Conservation (phyloP, 108 stramenopile genomes). For the Cafeteria roenbergensis region DNA sequence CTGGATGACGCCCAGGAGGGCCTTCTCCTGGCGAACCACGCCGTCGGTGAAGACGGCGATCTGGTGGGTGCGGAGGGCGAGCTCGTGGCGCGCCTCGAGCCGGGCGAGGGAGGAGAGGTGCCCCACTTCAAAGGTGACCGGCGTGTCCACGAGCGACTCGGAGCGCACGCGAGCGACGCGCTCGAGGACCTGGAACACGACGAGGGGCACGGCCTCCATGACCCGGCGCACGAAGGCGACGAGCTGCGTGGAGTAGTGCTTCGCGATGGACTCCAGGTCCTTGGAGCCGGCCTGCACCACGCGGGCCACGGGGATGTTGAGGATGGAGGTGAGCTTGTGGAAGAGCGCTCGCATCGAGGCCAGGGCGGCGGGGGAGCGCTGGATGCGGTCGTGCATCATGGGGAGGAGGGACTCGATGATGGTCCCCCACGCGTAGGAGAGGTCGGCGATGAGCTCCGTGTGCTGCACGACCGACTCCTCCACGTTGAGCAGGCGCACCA, state of each 20-base stretch:
- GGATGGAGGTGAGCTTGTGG: constrained; percentile 46
- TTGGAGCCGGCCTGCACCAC: constrained; percentile 40
- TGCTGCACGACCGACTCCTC: constrained; percentile 28
- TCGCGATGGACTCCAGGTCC: constrained; percentile 35
- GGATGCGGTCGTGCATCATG: constrained; percentile 39
- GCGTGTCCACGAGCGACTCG: constrained; percentile 24
- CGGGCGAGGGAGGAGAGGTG: constrained; percentile 37
- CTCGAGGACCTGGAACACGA: constrained; percentile 41
- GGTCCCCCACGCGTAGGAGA: constrained; percentile 47
- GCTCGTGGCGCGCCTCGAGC: constrained; percentile 31
- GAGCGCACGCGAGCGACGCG: constrained; percentile 33
- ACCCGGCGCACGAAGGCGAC: constrained; percentile 47
- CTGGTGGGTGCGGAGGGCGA: constrained; percentile 47
- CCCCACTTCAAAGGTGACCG: constrained; percentile 36
- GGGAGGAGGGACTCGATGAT: constrained; percentile 43
- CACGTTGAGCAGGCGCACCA: constrained; percentile 46
- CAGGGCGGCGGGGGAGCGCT: constrained; percentile 41
- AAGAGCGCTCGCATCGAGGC: constrained; percentile 44
- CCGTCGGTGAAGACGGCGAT: constrained; percentile 52
- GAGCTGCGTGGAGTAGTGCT: constrained; percentile 46
- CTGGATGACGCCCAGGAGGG: constrained; percentile 45
- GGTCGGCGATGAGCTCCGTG: constrained; percentile 41
- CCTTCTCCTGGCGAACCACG: constrained; percentile 51
- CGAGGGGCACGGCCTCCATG: constrained; percentile 44
- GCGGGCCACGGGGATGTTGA: constrained; percentile 46